phyloP scores from a whole-genome alignment of 2,329 filamentous ascomycete genomes.

The Colletotrichum aenigma region DNA sequence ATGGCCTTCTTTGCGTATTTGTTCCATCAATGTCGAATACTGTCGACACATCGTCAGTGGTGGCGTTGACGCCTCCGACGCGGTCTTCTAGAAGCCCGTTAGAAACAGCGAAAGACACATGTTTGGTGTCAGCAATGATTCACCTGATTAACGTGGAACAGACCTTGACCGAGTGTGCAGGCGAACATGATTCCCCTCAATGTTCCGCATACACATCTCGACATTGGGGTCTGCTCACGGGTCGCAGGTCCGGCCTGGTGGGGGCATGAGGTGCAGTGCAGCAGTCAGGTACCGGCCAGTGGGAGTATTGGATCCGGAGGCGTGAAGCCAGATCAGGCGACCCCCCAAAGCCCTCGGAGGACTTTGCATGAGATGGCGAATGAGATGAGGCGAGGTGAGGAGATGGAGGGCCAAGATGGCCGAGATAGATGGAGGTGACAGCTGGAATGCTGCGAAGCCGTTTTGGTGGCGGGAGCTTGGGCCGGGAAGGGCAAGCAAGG shows the following conservation, averaged over 20 bases:
- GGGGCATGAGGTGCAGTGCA: not conserved
- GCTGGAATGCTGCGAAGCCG: not conserved
- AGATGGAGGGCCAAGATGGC: not conserved
- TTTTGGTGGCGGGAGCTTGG: not conserved
- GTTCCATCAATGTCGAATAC: not conserved
- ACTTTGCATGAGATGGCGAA: not conserved
- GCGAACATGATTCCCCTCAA: not conserved
- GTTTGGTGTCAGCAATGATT: not conserved
- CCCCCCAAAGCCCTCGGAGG: not conserved
- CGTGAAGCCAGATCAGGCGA: not conserved
- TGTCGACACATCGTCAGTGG: not conserved
- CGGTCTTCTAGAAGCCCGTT: not conserved
- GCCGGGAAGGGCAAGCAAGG: not conserved
- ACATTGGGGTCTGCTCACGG: not conserved
- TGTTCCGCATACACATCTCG: not conserved
- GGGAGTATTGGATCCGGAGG: not conserved
- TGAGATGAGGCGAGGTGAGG: not conserved
- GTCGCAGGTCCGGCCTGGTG: not conserved
- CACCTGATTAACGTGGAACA: not conserved
- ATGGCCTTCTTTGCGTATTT: not conserved
- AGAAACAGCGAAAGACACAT: not conserved
- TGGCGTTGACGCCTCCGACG: not conserved
- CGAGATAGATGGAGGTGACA: not conserved
- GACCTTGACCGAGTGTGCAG: not conserved
- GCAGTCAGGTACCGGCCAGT: slow-evolving; percentile 8